Base-by-base conservation (phyloP, 2,329 filamentous ascomycete species). In the Fusarium stilboides region DNA sequence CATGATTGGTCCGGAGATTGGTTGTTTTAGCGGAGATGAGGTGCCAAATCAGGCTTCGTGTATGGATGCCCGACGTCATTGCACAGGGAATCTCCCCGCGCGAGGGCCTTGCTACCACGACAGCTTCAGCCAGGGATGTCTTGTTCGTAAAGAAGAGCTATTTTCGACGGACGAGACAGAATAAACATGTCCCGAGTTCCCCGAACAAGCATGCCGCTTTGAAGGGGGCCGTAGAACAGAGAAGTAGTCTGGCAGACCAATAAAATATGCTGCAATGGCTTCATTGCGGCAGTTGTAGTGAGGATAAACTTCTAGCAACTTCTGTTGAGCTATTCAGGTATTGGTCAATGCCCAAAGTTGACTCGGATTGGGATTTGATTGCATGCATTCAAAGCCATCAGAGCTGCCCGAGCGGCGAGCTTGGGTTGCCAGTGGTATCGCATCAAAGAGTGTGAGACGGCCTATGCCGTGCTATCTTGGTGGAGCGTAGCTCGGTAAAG, bases 1-100 rank as follows among this genome's bases (percentile, higher is more conserved):
- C 3, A 22, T 71, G 49, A 72, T 70, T 73, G 69, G 70, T 9
- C 37, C 37, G 50, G 52, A 33, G 43, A 50, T 31, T 37, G 42
- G 9, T 8, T 43, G 28, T 33, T 61, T 33, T 6, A 52, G 65
- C 40, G 70, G 57, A 19, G 47, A 47, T 56, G 45, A 42, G 59
- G 26, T 28, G 26, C 26, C 53, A 45, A 60, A 65, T 51, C 34
- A 65, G 51, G 57, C 54, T 24, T 57, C 42, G 49, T 43, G 42
- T 57, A 34, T 68, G 45, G 56, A 24, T 60, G 34, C 47, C 19
- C 63, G 63, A 75, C 73, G 73, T 75, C 73, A 75, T 75, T 45
- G 63, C 45, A 64, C 73, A 74, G 68, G 49, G 20, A 28, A 40
- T 54, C 44, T 45, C 52, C 58, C 46, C 13, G 50, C 53, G 36